Evolutionary conservation across 768 basidiomycete genomes (phyloP).

Genomic region (Kwoniella sp.): DNA sequence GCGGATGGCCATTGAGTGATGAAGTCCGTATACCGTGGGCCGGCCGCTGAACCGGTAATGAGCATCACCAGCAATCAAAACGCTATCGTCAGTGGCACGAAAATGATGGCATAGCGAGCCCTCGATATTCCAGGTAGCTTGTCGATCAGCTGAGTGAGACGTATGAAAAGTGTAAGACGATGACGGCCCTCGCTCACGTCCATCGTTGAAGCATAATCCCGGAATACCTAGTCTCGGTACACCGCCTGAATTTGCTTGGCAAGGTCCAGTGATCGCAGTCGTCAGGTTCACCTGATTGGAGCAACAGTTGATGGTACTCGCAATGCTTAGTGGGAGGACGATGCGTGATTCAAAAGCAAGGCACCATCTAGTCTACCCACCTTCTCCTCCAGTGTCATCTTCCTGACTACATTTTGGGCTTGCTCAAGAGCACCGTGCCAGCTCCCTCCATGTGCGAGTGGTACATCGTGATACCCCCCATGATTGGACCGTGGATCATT

Average conservation of each 20-base stretch:
- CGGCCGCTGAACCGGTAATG: slow-evolving; percentile 34
- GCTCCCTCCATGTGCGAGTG: slow-evolving; percentile 32
- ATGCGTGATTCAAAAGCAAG: too few species aligned
- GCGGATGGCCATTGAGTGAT: slow-evolving; percentile 53
- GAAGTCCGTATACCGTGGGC: slow-evolving; percentile 51
- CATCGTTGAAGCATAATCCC: slow-evolving; percentile 49
- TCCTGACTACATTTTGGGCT: slow-evolving; percentile 28
- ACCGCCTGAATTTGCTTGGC: slow-evolving; percentile 50
- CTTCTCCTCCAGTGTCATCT: slow-evolving; percentile 54
- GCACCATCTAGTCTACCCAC: slow-evolving; percentile 14
- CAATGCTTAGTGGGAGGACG: too few species aligned
- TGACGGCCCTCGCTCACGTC: slow-evolving; percentile 34
- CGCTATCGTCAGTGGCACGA: not conserved
- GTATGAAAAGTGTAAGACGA: too few species aligned
- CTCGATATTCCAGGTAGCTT: too few species aligned
- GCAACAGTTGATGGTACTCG: too few species aligned
- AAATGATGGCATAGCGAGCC: not conserved
- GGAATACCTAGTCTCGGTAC: slow-evolving; percentile 48
- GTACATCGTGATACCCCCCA: slow-evolving; percentile 12
- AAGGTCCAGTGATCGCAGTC: slow-evolving; percentile 43
- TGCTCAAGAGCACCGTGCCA: slow-evolving; percentile 37
- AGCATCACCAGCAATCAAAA: too few species aligned
- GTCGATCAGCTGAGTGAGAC: too few species aligned
- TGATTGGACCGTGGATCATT: too few species aligned
- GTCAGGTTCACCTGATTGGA: slow-evolving; percentile 46